phyloP scores from a whole-genome alignment of 2,329 filamentous ascomycete species.

The Fusarium sp. region DNA sequence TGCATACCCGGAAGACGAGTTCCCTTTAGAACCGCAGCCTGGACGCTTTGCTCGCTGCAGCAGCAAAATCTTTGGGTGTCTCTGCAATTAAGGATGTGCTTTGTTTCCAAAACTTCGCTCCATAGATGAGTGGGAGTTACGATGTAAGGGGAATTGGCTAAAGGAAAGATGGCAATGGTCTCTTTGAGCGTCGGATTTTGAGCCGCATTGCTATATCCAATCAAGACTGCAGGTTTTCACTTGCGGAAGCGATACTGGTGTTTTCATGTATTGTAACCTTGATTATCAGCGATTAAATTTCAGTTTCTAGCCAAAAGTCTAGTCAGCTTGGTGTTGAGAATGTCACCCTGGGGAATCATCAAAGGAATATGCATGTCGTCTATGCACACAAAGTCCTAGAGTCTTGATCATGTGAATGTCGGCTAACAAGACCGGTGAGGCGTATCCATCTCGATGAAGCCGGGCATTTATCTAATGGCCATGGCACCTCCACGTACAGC shows the following conservation, averaged over 20 bases:
- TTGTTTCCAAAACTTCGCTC: too few relatives aligned
- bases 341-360: conserved; percentile 4
- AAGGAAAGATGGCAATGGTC: too few relatives aligned
- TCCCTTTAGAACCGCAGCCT: too few relatives aligned
- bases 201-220: not conserved
- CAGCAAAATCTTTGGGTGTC: too few relatives aligned
- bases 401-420: conserved; percentile 27
- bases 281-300: not conserved
- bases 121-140: too few relatives aligned
- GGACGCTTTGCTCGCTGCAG: too few relatives aligned
- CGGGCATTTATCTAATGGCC: conserved; percentile 29
- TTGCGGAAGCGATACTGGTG: not conserved
- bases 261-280: not conserved
- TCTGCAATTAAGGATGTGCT: too few relatives aligned
- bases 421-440: conserved; percentile 32
- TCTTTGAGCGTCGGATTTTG: not conserved
- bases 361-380: conserved; percentile 11
- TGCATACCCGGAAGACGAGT: too few relatives aligned
- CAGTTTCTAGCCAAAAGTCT: not conserved
- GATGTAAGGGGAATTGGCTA: too few relatives aligned
- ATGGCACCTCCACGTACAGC: conserved; percentile 12
- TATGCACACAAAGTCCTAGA: conserved; percentile 14
- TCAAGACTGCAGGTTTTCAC: not conserved
- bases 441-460: conserved; percentile 20
- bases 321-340: conserved; percentile 15